Evolutionary conservation across 306 rosid species (phyloP), one percentile per base, ranked within the genome.

Genomic region (Vigna nakashimae): DNA sequence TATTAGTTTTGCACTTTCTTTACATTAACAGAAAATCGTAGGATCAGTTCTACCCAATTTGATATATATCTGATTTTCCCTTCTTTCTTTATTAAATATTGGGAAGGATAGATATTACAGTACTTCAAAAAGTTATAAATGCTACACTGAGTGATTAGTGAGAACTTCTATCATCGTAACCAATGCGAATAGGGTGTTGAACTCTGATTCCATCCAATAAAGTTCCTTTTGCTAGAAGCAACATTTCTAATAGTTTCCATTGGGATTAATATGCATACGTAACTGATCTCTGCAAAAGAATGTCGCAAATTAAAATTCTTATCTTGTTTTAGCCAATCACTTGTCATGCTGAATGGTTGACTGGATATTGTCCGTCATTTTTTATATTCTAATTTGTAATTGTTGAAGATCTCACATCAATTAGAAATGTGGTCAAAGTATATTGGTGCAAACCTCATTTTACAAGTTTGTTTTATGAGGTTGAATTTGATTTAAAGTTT

Each of bases 61-160:
- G 68, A 38, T 73, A 52, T 48, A n/a, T 68, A 55, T 80, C 32
- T 45, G 60, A 30, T 30, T 30, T 3, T 30, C 36, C 34, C 38
- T 38, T 67, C 15, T 36, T 55, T 70, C 74, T 76, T 26, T 76
- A 71, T 11, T n/a, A 40, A 70, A 75, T 70, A 55, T 64, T 64
- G 34, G 51, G 22, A 55, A 36, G 20, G 55, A 7, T 22, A 14
- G 55, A 67, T 22, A 17, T 30, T 57, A 16, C 1, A 18, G 72
- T 69, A 51, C 74, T 51, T 60, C 26, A 18, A 42, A 28, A 43
- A 60, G 62, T 38, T 60, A 45, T 68, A 46, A 62, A 57, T 51
- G 53, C 66, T 49, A 46, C 59, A 30, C 20, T 14, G 6, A 32
- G 0, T 60, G 43, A 60, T 60, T 32, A 30, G 22, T 14, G 42